Percentiles rank a stretch among this genome's conserved stretches.
Evolutionary conservation across 495 filamentous ascomycete species (phyloP).

Genomic region (Xylaria castorea): DNA sequence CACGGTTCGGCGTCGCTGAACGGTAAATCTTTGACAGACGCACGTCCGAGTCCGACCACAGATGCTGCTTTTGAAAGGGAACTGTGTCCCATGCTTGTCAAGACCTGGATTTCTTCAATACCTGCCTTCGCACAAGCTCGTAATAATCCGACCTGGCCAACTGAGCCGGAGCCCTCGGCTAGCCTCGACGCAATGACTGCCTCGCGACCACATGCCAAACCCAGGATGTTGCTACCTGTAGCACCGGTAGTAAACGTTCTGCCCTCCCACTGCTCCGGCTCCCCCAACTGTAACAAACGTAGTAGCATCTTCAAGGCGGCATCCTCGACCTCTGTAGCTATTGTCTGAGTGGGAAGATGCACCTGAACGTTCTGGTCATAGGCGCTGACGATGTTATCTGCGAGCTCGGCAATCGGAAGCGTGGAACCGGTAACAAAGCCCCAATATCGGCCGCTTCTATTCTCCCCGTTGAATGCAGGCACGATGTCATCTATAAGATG

Average conservation of each 20-base stretch:
- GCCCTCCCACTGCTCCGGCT: conserved; percentile 54
- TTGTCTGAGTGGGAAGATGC: conserved; percentile 76
- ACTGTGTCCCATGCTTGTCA: conserved; percentile 83
- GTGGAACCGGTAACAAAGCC: conserved; percentile 87
- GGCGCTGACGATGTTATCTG: conserved; percentile 78
- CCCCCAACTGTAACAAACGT: conserved; percentile 68
- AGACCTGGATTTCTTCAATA: conserved; percentile 71
- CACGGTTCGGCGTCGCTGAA: conserved; percentile 61
- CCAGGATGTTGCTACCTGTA: conserved; percentile 84
- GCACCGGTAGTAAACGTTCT: conserved; percentile 89
- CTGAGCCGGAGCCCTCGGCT: conserved; percentile 44
- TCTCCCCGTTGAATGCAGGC: conserved; percentile 69
- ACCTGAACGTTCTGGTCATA: conserved; percentile 88
- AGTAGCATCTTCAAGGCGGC: conserved; percentile 71
- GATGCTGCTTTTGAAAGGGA: conserved; percentile 83
- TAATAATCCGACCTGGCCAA: conserved; percentile 73
- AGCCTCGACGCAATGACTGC: conserved; percentile 59
- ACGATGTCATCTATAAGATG: conserved; percentile 66
- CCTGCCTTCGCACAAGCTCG: conserved; percentile 68
- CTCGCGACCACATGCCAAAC: conserved; percentile 79
- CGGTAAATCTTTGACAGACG: conserved; percentile 66
- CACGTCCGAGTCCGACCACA: conserved; percentile 78
- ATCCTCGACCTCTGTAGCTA: conserved; percentile 77
- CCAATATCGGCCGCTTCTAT: conserved; percentile 72
- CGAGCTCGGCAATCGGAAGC: conserved; percentile 82